These are phyloP conservation scores for Psilocybe subaeruginosa DNA, from an alignment of 768 basidiomycete species.

Conservation along the genomic window DNA sequence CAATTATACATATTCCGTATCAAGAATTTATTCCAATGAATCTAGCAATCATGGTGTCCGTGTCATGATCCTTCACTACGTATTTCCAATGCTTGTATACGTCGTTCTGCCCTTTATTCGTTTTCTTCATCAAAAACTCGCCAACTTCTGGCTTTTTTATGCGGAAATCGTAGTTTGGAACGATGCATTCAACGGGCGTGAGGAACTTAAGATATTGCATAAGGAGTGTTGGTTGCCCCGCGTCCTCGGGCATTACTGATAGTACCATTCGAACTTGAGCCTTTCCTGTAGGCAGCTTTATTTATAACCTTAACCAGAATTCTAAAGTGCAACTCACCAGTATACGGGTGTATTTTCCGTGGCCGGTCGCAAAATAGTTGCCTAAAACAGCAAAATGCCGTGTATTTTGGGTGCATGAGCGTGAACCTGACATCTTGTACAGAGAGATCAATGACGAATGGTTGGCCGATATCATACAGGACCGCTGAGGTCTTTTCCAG, in stretches of 20 bases:
- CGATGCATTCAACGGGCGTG: background rate
- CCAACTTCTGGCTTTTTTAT: background rate
- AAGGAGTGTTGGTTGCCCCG: background rate
- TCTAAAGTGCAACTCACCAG: background rate
- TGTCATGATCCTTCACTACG: no score
- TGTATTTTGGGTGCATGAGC: background rate
- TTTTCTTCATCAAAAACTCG: background rate
- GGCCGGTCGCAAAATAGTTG: background rate
- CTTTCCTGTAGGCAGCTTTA: background rate
- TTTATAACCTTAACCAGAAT: no score
- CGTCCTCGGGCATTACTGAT: background rate
- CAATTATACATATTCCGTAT: no score
- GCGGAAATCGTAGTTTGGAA: background rate
- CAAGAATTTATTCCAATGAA: no score
- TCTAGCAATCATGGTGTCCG: no score
- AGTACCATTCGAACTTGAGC: background rate
- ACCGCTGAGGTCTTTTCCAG: no score
- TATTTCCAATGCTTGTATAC: no score
- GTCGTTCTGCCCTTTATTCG: no score
- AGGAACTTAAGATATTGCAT: background rate
- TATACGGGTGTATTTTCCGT: background rate
- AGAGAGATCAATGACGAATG: background rate
- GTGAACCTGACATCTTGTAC: background rate
- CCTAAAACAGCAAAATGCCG: background rate
- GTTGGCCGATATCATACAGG: background rate